These are phyloP conservation scores for Cylindrotheca closterium DNA, from an alignment of 108 stramenopile species.

Conservation along the genomic window DNA sequence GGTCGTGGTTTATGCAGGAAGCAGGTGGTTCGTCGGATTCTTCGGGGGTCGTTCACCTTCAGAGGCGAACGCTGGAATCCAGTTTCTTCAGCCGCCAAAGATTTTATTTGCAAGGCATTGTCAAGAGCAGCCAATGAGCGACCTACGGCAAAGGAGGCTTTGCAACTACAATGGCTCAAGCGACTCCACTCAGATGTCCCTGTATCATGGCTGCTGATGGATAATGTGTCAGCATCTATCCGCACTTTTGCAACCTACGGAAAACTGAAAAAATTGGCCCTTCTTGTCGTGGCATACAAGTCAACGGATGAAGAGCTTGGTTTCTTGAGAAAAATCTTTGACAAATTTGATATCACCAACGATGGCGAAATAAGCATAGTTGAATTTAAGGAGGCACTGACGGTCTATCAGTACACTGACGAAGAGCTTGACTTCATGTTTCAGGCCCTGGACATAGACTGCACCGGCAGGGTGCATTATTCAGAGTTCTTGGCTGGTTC, in stretches of 20 bases:
- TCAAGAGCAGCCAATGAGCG: slow-evolving; percentile 28
- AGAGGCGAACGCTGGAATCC: slow-evolving; percentile 47
- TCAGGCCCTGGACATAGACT: slow-evolving; percentile 70
- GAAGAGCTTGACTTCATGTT: slow-evolving; percentile 80
- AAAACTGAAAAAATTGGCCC: slow-evolving; percentile 61
- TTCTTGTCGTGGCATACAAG: slow-evolving; percentile 73
- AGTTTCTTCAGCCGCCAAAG: slow-evolving; percentile 34
- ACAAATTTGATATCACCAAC: slow-evolving; percentile 36
- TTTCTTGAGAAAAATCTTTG: slow-evolving; percentile 51
- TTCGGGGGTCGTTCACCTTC: slow-evolving; percentile 43
- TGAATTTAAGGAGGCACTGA: slow-evolving; percentile 73
- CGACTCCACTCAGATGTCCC: slow-evolving; percentile 21
- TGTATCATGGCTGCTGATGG: slow-evolving; percentile 18
- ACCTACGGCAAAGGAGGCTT: slow-evolving; percentile 41
- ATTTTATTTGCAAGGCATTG: slow-evolving; percentile 49
- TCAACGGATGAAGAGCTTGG: slow-evolving; percentile 68
- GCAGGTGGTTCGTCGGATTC: slow-evolving; percentile 52
- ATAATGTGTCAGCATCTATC: slow-evolving; percentile 42
- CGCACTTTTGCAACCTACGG: slow-evolving; percentile 46
- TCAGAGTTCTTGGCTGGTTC: slow-evolving; percentile 94
- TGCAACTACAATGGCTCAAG: slow-evolving; percentile 28
- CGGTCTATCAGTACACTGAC: slow-evolving; percentile 49
- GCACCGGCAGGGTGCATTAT: slow-evolving; percentile 74
- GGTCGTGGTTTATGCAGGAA: slow-evolving; percentile 4
- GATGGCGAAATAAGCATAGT: slow-evolving; percentile 57